phyloP scores from a whole-genome alignment of 257 asterid genomes.

The Solanum chmielewskii region DNA sequence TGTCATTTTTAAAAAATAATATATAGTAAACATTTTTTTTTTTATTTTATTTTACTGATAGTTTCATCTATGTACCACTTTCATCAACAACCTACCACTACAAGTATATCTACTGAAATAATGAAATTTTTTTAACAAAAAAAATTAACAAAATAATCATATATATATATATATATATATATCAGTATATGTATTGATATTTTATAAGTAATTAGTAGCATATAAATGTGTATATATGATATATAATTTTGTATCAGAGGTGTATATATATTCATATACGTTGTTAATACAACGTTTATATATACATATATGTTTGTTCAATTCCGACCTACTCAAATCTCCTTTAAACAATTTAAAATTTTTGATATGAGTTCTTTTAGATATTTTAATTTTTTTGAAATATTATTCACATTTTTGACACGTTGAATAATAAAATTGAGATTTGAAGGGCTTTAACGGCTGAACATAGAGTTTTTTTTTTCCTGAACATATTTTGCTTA shows the following conservation, averaged over 20 bases:
- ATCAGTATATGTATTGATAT: neutral
- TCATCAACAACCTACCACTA: neutral
- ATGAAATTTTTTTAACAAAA: neutral
- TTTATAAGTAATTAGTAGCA: neutral
- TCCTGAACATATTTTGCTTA: too few species aligned
- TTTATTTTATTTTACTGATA: neutral
- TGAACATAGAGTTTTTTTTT: neutral
- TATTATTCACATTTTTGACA: neutral
- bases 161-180: neutral
- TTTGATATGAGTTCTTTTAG: fast-evolving
- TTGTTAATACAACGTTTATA: neutral
- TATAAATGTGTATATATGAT: neutral
- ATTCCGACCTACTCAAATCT: neutral
- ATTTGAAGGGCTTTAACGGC: neutral
- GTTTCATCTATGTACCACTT: neutral
- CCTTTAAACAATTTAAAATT: too few species aligned
- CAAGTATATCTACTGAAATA: neutral
- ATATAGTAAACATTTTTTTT: too few species aligned
- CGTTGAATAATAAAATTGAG: neutral
- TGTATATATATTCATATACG: neutral
- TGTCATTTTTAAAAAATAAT: neutral
- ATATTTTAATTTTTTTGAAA: neutral
- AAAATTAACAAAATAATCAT: neutral
- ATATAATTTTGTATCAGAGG: too few species aligned
- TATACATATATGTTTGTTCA: neutral